Evolutionary conservation across 805 yeast genomes (phyloP), one percentile per base, ranked within the genome.

Genomic region (Saccharomyces jurei): DNA sequence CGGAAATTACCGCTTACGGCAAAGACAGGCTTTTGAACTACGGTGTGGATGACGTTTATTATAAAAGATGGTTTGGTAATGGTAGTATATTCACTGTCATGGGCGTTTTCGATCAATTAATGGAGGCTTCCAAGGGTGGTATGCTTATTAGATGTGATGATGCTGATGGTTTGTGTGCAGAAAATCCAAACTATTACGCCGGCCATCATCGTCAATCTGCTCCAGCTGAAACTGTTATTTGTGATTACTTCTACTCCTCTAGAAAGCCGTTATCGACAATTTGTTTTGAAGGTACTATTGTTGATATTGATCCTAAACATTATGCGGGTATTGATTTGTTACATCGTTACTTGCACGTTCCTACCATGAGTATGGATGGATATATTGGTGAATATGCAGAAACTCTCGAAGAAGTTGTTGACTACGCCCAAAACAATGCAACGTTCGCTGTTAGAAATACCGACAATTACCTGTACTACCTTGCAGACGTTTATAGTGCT

Each of bases 71-170:
- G 67, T 74, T 74, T 55, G 77, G 77, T 49, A 60, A 71, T 52
- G 70, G 74, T 22, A 65, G 69, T 31, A 60, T 70, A 32, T 70
- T 67, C 31, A 69, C 68, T 44, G 77, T 74, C 14, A 54, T 72
- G 49, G 77, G 78, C 30, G 60, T 66, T 54, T 65, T 62, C 48
- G 74, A 71, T n/a, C 62, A 61, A 46, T 50, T 73, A 36, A 63
- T 69, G n/a, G 64, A 66, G 48, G 69, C 70, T 32, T 65, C 70
- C 27, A 73, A 74, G 54, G 63, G 64, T 22, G 70, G 69, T 41
- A 61, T 67, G 22, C 51, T 72, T 13, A 68, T 70, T 60, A 64
- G 77, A 49, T 74, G 77, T 66, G 78, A 74, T 56, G 74, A 74
- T 54, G 58, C 64, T 14, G 77, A 74, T 56, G 73, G 72, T 4